Evolutionary conservation across 2,329 filamentous ascomycete species (phyloP).

Genomic region (Fusarium redolens): DNA sequence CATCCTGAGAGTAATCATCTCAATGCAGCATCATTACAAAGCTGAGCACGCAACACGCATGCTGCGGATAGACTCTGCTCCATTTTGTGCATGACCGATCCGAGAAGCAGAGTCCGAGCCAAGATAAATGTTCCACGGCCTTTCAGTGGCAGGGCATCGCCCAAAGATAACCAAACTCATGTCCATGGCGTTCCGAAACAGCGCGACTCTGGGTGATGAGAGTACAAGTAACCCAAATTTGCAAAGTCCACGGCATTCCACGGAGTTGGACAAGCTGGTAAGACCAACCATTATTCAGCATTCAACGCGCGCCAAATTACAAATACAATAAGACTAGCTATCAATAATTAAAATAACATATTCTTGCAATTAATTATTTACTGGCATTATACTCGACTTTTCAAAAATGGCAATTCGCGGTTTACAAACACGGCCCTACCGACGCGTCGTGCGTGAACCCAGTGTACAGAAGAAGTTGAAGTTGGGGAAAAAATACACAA

Average conservation of each 20-base stretch:
- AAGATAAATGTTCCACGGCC: not conserved
- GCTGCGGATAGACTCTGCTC: not conserved
- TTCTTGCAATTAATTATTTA: not conserved
- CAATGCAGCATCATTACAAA: not conserved
- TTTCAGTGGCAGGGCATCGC: accelerated
- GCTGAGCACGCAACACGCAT: not conserved
- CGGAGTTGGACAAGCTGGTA: not conserved
- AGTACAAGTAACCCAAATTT: not conserved
- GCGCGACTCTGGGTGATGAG: not conserved
- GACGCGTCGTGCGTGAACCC: too few species aligned
- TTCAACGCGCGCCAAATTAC: not conserved
- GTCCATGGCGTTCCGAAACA: not conserved
- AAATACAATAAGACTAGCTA: not conserved
- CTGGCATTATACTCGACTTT: not conserved
- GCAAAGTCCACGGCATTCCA: conserved; percentile 15
- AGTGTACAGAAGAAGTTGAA: too few species aligned
- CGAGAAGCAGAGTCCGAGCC: not conserved
- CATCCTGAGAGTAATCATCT: not conserved
- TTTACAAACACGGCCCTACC: not conserved
- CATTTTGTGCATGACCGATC: not conserved
- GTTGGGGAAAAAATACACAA: not conserved
- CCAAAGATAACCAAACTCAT: not conserved
- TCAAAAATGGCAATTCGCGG: not conserved
- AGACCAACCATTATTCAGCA: not conserved
- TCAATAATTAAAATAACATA: too few species aligned